These are phyloP conservation scores for Backusella tarrabulga DNA, from an alignment of 192 early-diverging fungal species.

Conservation along the genomic window DNA sequence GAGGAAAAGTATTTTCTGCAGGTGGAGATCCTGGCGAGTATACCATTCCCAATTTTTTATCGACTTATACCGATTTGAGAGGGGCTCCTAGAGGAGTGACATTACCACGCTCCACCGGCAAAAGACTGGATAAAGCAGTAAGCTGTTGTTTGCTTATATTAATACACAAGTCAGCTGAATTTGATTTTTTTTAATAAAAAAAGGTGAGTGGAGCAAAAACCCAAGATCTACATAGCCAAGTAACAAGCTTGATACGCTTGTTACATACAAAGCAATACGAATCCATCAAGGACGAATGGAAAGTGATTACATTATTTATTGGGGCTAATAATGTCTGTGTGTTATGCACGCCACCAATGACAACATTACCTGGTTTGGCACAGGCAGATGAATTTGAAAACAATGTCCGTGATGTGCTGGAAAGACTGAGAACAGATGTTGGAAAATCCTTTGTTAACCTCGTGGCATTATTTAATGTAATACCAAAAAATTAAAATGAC, in stretches of 20 bases:
- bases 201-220: conserved; percentile 52
- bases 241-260: conserved; percentile 32
- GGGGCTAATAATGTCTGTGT: conserved; percentile 58
- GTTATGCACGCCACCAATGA: conserved; percentile 34
- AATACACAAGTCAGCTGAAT: neutral
- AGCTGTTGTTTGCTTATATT: conserved; percentile 9
- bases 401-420: conserved; percentile 33
- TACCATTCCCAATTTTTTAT: conserved; percentile 46
- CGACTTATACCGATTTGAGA: conserved; percentile 27
- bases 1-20: conserved; percentile 52
- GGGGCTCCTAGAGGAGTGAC: conserved; percentile 48
- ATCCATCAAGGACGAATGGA: conserved; percentile 45
- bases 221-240: conserved; percentile 40
- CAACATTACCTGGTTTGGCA: conserved; percentile 34
- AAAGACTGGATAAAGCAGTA: conserved; percentile 51
- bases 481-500: conserved; percentile 1
- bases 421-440: conserved; percentile 36
- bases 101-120: conserved; percentile 44
- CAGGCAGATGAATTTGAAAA: conserved; percentile 44
- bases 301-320: conserved; percentile 51
- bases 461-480: conserved; percentile 50
- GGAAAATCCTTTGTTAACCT: conserved; percentile 52
- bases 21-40: conserved; percentile 51
- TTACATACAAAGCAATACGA: conserved; percentile 34
- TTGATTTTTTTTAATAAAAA: neutral